These are phyloP conservation scores for Erodium maritimum DNA, from an alignment of 345 rosid species.

Conservation along the genomic window DNA sequence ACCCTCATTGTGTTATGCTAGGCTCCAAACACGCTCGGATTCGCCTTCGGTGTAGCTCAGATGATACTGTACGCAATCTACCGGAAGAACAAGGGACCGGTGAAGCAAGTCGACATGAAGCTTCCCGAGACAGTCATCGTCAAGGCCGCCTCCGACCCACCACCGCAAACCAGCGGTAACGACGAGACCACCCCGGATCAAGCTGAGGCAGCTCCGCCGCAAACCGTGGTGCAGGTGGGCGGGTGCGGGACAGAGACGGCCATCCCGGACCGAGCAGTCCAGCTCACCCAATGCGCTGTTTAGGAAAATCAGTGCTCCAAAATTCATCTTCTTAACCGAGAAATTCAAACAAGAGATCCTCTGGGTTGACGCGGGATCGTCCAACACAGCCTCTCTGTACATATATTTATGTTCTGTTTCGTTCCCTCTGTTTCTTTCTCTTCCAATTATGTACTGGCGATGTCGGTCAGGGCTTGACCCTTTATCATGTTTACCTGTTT, in stretches of 20 bases:
- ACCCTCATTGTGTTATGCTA: slow-evolving; percentile 2
- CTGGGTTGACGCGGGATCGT: too few relatives aligned
- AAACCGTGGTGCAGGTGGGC: neutral
- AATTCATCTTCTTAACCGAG: neutral
- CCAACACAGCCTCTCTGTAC: neutral
- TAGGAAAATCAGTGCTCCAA: too few relatives aligned
- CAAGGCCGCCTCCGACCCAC: neutral
- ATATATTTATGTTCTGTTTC: neutral
- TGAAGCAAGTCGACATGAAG: neutral
- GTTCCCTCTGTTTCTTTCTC: too few relatives aligned
- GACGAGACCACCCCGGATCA: too few relatives aligned
- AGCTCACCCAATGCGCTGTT: neutral
- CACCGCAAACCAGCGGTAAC: neutral
- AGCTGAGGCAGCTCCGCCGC: neutral
- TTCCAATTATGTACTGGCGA: neutral
- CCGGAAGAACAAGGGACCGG: slow-evolving; percentile 11
- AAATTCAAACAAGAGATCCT: neutral
- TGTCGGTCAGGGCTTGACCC: neutral
- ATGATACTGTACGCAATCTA: slow-evolving; percentile 25
- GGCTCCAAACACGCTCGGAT: slow-evolving; percentile 31
- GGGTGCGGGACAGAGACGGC: neutral
- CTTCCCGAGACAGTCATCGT: neutral
- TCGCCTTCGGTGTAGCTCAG: slow-evolving; percentile 26
- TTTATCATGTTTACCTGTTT: neutral
- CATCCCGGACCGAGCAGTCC: neutral